Conservation (phyloP, 306 rosid species). For the Sophora flavescens region DNA sequence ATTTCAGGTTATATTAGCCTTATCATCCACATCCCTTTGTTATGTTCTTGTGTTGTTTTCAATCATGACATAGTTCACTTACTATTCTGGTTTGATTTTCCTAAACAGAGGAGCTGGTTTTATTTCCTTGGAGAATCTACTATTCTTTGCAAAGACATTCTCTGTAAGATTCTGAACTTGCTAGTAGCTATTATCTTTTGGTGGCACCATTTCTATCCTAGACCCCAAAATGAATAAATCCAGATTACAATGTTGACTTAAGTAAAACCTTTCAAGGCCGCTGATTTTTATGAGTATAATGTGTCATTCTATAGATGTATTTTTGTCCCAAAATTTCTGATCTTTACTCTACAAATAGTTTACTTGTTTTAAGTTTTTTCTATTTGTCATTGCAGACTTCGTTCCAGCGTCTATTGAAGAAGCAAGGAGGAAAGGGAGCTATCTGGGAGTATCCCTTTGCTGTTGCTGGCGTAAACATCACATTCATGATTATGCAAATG, state of each 20-base stretch:
- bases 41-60: neutral
- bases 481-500: slow-evolving; percentile 94
- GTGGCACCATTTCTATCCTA: neutral
- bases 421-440: slow-evolving; percentile 80
- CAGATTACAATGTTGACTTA: neutral
- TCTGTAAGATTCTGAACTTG: slow-evolving; percentile 59
- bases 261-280: neutral
- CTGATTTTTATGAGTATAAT: neutral
- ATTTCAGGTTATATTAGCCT: slow-evolving; percentile 73
- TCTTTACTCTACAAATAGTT: neutral
- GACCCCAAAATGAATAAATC: neutral
- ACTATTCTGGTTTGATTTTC: slow-evolving; percentile 34
- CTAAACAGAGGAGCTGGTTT: slow-evolving; percentile 88
- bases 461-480: slow-evolving; percentile 88
- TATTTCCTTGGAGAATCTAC: slow-evolving; percentile 91
- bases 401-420: slow-evolving; percentile 70
- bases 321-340: neutral
- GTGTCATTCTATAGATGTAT: neutral
- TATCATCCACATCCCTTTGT: slow-evolving; percentile 26
- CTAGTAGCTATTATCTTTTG: slow-evolving; percentile 2
- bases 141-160: slow-evolving; percentile 86
- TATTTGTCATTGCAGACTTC: slow-evolving; percentile 57
- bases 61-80: slow-evolving; percentile 26
- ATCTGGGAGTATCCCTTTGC: slow-evolving; percentile 91
- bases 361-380: slow-evolving; percentile 3